phyloP scores from a whole-genome alignment of 1,284 basidiomycete species.

The Tilletia setariae region DNA sequence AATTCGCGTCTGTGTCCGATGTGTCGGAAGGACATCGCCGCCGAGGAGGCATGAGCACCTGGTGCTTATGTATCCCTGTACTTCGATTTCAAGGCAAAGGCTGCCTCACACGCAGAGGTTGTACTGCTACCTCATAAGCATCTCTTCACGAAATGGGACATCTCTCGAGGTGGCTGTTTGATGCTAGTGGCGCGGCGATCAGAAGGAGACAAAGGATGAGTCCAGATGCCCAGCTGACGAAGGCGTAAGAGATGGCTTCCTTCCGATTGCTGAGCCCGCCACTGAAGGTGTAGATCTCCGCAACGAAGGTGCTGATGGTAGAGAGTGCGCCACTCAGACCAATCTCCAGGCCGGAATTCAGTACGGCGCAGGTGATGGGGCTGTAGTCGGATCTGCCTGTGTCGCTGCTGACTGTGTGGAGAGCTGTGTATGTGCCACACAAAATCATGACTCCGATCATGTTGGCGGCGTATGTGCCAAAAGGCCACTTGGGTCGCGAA shows the following conservation, averaged over 20 bases:
- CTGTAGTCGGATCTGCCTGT: slow-evolving; percentile 20
- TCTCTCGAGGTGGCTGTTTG: not conserved
- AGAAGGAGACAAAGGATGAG: slow-evolving; percentile 41
- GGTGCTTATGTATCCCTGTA: not conserved
- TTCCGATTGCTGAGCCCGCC: slow-evolving; percentile 56
- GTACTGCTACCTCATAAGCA: too few species aligned
- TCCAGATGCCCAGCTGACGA: slow-evolving; percentile 35
- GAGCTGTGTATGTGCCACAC: slow-evolving; percentile 31
- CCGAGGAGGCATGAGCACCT: not conserved
- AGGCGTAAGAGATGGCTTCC: slow-evolving; percentile 38
- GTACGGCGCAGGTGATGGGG: slow-evolving; percentile 33
- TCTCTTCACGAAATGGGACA: not conserved
- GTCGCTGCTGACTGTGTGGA: slow-evolving; percentile 25
- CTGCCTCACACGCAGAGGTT: too few species aligned
- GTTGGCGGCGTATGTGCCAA: slow-evolving; percentile 86
- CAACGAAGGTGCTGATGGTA: slow-evolving; percentile 88
- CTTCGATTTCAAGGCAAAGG: too few species aligned
- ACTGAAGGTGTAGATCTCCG: slow-evolving; percentile 64
- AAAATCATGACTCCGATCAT: slow-evolving; percentile 60
- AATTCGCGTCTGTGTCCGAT: slow-evolving; percentile 29
- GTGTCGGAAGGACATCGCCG: slow-evolving; percentile 27
- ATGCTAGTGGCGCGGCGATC: slow-evolving; percentile 20
- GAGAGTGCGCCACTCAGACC: slow-evolving; percentile 94
- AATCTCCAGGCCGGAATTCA: slow-evolving; percentile 62
- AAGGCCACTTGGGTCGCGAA: slow-evolving; percentile 68